These are phyloP conservation scores for Chytriomyces sp. DNA, from an alignment of 192 early-diverging fungal genomes.

Conservation along the genomic window DNA sequence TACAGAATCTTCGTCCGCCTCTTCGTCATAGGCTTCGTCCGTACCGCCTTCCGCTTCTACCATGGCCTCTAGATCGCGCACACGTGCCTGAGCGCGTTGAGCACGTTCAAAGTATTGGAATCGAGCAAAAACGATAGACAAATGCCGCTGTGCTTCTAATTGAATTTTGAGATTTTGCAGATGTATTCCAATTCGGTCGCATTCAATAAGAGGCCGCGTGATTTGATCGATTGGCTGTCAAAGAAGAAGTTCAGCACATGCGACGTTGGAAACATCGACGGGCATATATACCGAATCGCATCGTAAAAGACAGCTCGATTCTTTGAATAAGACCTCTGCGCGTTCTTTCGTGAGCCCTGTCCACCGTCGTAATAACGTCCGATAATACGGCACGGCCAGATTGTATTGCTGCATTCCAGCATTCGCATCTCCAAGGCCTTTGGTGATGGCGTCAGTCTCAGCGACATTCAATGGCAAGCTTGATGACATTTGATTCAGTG, in stretches of 20 bases:
- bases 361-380: background rate
- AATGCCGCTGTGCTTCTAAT: slow-evolving; percentile 13
- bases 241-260: background rate
- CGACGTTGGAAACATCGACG: background rate
- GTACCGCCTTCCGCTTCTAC: slow-evolving; percentile 1
- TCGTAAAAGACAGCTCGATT: slow-evolving; percentile 5
- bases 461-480: background rate
- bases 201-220: slow-evolving; percentile 11
- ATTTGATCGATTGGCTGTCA: background rate
- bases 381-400: background rate
- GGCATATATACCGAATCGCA: background rate
- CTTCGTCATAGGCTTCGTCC: background rate
- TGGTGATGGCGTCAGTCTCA: slow-evolving; percentile 10
- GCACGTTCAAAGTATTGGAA: slow-evolving; percentile 18
- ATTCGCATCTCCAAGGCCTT: slow-evolving; percentile 16
- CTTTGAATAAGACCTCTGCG: slow-evolving; percentile 25
- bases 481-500: background rate
- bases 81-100: background rate
- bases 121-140: background rate
- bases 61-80: background rate
- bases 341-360: slow-evolving; percentile 7
- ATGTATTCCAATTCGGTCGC: slow-evolving; percentile 30
- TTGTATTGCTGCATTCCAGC: background rate
- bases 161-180: slow-evolving; percentile 10
- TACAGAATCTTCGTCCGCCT: slow-evolving; percentile 12